phyloP scores from a whole-genome alignment of 208 protist genomes.

The Willaertia magna region DNA sequence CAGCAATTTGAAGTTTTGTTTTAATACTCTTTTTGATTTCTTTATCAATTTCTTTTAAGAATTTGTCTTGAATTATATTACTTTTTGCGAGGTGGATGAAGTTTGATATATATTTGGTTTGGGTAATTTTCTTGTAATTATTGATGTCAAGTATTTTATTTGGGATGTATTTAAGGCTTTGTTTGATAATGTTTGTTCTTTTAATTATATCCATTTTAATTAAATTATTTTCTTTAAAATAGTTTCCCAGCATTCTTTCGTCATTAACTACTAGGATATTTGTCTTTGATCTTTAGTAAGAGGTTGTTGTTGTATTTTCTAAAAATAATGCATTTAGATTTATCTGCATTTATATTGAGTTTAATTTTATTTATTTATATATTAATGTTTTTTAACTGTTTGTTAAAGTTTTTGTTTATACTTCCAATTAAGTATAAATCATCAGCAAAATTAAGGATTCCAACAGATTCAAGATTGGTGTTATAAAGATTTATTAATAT shows the following conservation, averaged over 20 bases:
- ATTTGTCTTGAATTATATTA: background rate
- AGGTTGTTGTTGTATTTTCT: background rate
- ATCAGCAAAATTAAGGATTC: background rate
- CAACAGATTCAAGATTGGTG: background rate
- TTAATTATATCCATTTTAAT: background rate
- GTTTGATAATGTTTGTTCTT: background rate
- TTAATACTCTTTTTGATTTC: background rate
- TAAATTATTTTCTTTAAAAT: background rate
- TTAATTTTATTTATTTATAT: background rate
- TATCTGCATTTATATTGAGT: background rate
- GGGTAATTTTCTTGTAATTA: background rate
- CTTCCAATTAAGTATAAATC: background rate
- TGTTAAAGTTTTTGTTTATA: background rate
- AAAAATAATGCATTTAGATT: background rate
- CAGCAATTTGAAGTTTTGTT: background rate
- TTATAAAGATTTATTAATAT: background rate
- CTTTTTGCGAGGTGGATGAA: background rate
- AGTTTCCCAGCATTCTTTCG: background rate
- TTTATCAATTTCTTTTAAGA: background rate
- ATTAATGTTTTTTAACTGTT: background rate
- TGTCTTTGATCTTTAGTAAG: background rate
- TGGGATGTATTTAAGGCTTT: background rate
- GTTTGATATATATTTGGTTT: background rate
- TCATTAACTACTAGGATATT: background rate
- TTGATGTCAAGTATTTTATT: background rate